Conservation (phyloP, 495 filamentous ascomycete genomes). For the Penicillium paradoxum region DNA sequence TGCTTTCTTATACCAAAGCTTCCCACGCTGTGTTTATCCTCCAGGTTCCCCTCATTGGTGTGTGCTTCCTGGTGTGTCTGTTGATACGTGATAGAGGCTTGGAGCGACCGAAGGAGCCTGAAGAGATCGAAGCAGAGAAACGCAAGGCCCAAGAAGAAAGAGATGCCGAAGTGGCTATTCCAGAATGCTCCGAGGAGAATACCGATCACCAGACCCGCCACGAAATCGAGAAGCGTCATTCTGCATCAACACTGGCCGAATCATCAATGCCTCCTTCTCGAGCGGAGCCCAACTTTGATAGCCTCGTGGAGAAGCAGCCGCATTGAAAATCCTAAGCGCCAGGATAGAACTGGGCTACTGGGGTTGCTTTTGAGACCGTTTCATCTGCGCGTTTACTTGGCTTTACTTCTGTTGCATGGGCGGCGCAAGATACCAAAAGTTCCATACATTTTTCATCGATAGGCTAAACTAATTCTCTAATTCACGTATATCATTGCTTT, state of each 20-base stretch:
- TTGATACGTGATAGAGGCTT: slow-evolving; percentile 53
- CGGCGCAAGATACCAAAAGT: slow-evolving; percentile 15
- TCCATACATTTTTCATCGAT: background rate
- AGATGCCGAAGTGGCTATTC: slow-evolving; percentile 16
- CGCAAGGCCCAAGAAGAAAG: slow-evolving; percentile 17
- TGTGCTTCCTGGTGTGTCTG: slow-evolving; percentile 47
- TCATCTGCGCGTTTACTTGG: background rate
- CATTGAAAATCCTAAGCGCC: background rate
- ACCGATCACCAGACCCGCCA: background rate
- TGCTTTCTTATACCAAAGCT: slow-evolving; percentile 48
- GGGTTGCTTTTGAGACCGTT: background rate
- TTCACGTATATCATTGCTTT: background rate
- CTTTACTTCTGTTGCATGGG: slow-evolving; percentile 3
- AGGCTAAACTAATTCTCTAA: background rate
- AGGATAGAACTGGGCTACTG: background rate
- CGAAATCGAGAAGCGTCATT: slow-evolving; percentile 12
- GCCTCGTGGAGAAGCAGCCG: slow-evolving; percentile 3
- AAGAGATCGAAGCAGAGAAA: slow-evolving; percentile 32
- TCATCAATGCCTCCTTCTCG: slow-evolving; percentile 18
- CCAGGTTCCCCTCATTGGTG: slow-evolving; percentile 50
- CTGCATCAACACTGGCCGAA: slow-evolving; percentile 19
- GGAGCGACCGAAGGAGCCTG: slow-evolving; percentile 44
- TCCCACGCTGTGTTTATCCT: slow-evolving; percentile 51
- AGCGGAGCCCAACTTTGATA: slow-evolving; percentile 1
- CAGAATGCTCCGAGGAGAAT: slow-evolving; percentile 1